phyloP scores from a whole-genome alignment of 2,329 filamentous ascomycete species.

The Pestalotiopsis sp. region DNA sequence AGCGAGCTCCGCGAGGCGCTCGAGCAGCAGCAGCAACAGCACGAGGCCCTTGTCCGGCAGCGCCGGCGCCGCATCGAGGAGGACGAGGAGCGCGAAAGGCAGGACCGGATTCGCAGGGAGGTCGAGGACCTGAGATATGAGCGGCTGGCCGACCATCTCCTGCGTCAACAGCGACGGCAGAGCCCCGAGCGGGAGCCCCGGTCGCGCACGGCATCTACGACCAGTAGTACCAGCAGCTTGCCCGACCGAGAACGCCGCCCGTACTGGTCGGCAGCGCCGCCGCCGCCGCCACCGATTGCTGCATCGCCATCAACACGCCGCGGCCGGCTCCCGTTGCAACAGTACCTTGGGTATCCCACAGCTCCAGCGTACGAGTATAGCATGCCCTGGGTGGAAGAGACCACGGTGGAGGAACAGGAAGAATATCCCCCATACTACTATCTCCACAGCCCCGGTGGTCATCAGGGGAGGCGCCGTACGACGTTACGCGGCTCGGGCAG shows the following conservation, averaged over 20 bases:
- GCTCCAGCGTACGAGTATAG: background rate
- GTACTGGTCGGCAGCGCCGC: background rate
- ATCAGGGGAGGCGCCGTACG: slow-evolving; percentile 1
- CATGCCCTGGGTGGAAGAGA: slow-evolving; percentile 8
- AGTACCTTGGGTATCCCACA: background rate
- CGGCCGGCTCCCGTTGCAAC: background rate
- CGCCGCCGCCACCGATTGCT: background rate
- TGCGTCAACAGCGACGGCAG: background rate
- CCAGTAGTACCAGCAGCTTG: background rate
- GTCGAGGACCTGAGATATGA: background rate
- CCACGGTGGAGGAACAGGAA: slow-evolving; percentile 2
- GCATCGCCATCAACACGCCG: background rate
- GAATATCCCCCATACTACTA: slow-evolving; percentile 1
- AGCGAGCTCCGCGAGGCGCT: background rate
- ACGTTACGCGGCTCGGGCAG: background rate
- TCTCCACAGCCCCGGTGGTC: background rate
- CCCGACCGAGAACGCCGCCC: background rate
- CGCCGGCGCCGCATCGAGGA: background rate
- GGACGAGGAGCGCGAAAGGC: background rate
- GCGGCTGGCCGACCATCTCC: background rate
- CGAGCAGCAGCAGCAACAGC: background rate
- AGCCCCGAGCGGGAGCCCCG: background rate
- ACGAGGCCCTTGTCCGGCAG: background rate
- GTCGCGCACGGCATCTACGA: background rate
- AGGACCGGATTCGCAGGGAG: background rate